Evolutionary conservation across 75 land plant genomes (phyloP).

Genomic region (Sequoiadendron giganteum): DNA sequence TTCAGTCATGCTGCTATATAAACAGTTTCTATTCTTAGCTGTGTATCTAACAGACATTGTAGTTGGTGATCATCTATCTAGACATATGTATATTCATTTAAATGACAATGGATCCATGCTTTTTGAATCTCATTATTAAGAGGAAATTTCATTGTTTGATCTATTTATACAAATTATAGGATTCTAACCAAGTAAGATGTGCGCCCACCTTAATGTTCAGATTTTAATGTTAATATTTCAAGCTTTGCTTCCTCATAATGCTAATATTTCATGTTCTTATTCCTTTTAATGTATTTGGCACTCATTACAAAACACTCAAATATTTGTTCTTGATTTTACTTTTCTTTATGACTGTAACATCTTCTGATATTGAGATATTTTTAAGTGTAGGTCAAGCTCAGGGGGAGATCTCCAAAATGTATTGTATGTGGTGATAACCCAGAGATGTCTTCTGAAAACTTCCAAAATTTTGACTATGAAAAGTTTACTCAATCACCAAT

Average conservation of each 20-base stretch:
- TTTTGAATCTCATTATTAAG: neutral
- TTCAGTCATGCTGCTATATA: neutral
- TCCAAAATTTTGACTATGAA: constrained; percentile 81
- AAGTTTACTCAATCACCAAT: constrained; percentile 79
- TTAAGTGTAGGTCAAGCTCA: constrained; percentile 69
- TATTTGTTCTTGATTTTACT: neutral
- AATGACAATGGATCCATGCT: neutral
- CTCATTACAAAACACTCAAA: neutral
- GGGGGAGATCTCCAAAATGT: constrained; percentile 76
- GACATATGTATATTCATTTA: neutral
- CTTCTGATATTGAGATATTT: neutral
- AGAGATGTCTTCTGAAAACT: constrained; percentile 33
- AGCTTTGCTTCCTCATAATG: neutral
- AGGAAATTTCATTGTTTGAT: neutral
- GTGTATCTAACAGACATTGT: neutral
- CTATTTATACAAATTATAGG: neutral
- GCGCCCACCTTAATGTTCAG: neutral
- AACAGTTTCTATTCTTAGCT: neutral
- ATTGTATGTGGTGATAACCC: constrained; percentile 75
- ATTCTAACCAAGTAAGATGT: neutral
- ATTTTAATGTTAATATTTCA: neutral
- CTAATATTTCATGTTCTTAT: neutral
- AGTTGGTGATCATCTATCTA: neutral
- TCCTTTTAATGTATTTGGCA: neutral
- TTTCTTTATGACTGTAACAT: neutral